Evolutionary conservation across 202 grass and related monocot genomes (phyloP).

Genomic region (Eragrostis tef): DNA sequence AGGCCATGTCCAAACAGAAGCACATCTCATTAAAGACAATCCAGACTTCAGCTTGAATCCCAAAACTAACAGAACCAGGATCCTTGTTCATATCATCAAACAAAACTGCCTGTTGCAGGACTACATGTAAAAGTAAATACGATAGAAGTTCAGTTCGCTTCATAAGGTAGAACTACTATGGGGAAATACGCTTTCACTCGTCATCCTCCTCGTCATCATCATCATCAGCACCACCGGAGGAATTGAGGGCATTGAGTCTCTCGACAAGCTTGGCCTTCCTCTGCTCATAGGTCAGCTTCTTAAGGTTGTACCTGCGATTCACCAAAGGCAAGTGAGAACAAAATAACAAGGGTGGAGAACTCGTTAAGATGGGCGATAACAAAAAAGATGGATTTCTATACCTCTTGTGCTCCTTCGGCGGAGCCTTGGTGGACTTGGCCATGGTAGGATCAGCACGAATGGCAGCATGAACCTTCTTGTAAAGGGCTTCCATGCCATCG

Average conservation of each 20-base stretch:
- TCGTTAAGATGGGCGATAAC: not conserved
- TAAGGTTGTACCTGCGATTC: conserved; percentile 63
- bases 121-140: conserved; percentile 14
- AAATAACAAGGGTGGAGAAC: not conserved
- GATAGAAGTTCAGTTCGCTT: not conserved
- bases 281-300: conserved; percentile 80
- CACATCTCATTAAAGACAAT: not conserved
- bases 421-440: conserved; percentile 52
- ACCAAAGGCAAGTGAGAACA: not conserved
- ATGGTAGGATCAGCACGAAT: conserved; percentile 58
- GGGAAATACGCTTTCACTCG: conserved; percentile 52
- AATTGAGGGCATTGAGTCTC: conserved; percentile 64
- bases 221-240: conserved; percentile 50
- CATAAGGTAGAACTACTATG: conserved; percentile 36
- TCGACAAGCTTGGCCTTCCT: conserved; percentile 71
- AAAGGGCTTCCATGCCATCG: conserved; percentile 64
- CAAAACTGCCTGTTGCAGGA: conserved; percentile 47
- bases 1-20: not conserved
- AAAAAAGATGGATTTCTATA: not conserved
- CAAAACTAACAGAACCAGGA: conserved; percentile 12
- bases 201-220: conserved; percentile 68
- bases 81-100: conserved; percentile 31
- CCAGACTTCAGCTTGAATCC: not conserved
- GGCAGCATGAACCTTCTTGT: conserved; percentile 80
- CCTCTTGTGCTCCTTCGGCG: conserved; percentile 72